Percentiles rank a stretch among this genome's conserved stretches.
Evolutionary conservation across 805 yeast species (phyloP).

Genomic region (Metschnikowia santaceciliae): DNA sequence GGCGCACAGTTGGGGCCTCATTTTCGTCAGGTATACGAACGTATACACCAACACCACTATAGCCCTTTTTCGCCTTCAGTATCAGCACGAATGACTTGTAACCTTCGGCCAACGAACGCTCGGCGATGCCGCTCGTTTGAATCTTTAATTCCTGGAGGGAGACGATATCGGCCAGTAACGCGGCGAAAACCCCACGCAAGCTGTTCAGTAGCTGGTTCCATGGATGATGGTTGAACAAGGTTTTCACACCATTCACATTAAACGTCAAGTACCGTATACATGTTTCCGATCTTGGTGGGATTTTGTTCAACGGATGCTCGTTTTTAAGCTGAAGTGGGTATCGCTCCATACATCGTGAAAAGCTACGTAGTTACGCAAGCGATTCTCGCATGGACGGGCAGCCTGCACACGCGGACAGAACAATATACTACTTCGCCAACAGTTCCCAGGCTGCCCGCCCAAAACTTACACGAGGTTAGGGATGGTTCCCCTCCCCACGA

Average conservation of each 20-base stretch:
- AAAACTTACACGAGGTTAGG: not conserved
- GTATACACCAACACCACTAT: conserved; percentile 89
- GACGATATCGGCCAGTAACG: conserved; percentile 68
- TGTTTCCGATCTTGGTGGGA: conserved; percentile 9
- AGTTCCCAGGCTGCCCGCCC: not conserved
- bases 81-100: conserved; percentile 66
- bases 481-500: not conserved
- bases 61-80: conserved; percentile 71
- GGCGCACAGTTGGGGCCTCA: conserved; percentile 35
- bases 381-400: not conserved
- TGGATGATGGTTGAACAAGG: conserved; percentile 78
- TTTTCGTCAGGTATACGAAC: conserved; percentile 47
- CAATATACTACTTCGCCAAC: not conserved
- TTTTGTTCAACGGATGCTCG: conserved; percentile 11
- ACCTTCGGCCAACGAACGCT: conserved; percentile 49
- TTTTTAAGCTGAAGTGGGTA: not conserved
- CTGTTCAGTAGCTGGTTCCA: conserved; percentile 55
- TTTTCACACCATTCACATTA: conserved; percentile 81
- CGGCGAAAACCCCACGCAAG: conserved; percentile 44
- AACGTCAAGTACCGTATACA: conserved; percentile 58
- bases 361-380: not conserved
- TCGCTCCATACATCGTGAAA: conserved; percentile 2
- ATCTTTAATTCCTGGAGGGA: conserved; percentile 85
- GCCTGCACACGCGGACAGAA: not conserved
- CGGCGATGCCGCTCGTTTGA: conserved; percentile 21